Base-by-base conservation (phyloP, 345 rosid species). In the Anacardium occidentale region DNA sequence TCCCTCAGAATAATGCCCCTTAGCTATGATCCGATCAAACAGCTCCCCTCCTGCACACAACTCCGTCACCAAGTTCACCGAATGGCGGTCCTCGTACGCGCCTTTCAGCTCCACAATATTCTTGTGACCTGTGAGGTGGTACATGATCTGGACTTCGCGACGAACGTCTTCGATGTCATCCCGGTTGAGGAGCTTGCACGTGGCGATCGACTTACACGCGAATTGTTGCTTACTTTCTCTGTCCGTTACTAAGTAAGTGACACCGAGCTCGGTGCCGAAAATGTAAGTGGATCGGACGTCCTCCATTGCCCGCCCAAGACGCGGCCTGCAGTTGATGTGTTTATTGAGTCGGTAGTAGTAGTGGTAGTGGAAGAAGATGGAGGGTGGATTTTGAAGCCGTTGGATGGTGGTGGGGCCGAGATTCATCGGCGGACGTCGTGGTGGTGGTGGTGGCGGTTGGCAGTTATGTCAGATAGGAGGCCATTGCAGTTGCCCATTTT, bases 1-100 rank as follows among this genome's bases (percentile, higher is more conserved):
- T 72, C 86, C 86, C 83, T 95, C 99, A 3, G 99, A 81, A 85
- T 92, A 95, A 80, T 82, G 91, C 52, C 99, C 99, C 80, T 87
- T 95, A 0, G 98, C 83, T 68, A 95, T 89, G 61, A 95, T 95
- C 84, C 97, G 90, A 83, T 92, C 99, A 64, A 95, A 95, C 98
- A n/a, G n/a, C n/a, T n/a, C n/a, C n/a, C n/a, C n/a, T n/a, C n/a
- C n/a, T n/a, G n/a, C n/a, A n/a, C n/a, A 94, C 53, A 94, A 50
- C 83, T 94, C 98, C 99, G 92, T 95, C 20, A 91, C 74, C 60
- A 95, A 78, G 80, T 95, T 87, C 75, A 92, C 92, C 1, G 91
- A 89, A 47, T 92, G 90, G 66, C 85, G 76, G 71, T 95, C 99
- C 82, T 95, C 99, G 32, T 86, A 89, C 1, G 98, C 91, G 48